A percentile compares a stretch with the other conserved stretches of the same genome.
Conservation (phyloP, 768 basidiomycete genomes). For the Tulasnella calospora region DNA sequence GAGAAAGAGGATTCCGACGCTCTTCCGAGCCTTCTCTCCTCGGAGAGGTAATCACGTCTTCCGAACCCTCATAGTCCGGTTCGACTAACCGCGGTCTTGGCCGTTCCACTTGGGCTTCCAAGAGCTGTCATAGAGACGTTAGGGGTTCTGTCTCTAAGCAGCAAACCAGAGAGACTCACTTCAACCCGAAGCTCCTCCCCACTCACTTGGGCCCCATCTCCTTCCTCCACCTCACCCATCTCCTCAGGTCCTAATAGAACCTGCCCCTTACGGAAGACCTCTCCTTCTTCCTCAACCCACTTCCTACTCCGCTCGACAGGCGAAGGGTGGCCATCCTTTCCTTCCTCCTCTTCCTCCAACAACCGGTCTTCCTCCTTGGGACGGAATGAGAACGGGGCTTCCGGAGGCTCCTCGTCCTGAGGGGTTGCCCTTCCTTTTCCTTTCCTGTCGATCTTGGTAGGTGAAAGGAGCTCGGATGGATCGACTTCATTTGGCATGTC, state of each 20-base stretch:
- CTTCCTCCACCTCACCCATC: constrained; percentile 67
- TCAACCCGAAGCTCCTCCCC: constrained; percentile 76
- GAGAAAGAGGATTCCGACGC: neutral
- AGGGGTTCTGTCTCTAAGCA: too few species aligned
- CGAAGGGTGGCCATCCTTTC: neutral
- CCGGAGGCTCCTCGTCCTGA: constrained; percentile 20
- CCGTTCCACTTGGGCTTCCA: constrained; percentile 81
- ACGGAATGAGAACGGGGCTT: constrained; percentile 6
- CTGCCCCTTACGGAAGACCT: constrained; percentile 88
- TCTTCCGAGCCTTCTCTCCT: constrained; percentile 20
- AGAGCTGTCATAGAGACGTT: constrained; percentile 46
- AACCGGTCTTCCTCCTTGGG: neutral
- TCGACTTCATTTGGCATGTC: constrained; percentile 13
- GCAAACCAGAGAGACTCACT: constrained; percentile 33
- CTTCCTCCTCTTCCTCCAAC: neutral
- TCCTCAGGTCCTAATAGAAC: constrained; percentile 76
- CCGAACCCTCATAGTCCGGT: neutral
- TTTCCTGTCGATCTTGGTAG: constrained; percentile 47
- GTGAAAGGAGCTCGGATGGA: neutral
- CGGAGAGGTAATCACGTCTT: neutral
- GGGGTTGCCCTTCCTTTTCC: constrained; percentile 54
- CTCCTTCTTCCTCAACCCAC: constrained; percentile 92
- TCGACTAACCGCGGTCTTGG: constrained; percentile 56
- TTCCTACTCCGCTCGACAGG: constrained; percentile 41
- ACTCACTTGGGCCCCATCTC: constrained; percentile 48